These are phyloP conservation scores for Xylaria sp. DNA, from an alignment of 495 filamentous ascomycete species.

Conservation along the genomic window DNA sequence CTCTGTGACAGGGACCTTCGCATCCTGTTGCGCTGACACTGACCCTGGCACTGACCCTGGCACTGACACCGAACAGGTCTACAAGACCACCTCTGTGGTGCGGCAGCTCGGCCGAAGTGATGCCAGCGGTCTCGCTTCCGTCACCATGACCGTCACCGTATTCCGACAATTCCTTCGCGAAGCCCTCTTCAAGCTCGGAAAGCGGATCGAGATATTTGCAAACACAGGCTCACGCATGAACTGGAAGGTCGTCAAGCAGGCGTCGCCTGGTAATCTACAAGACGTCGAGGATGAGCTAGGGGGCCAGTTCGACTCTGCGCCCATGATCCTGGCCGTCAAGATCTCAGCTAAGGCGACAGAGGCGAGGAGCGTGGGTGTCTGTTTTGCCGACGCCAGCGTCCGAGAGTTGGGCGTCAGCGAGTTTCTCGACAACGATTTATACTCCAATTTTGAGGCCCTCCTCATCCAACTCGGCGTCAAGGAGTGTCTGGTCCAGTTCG, in stretches of 20 bases:
- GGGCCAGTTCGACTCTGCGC: slow-evolving; percentile 83
- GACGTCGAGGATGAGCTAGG: slow-evolving; percentile 97
- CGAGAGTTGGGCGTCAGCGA: slow-evolving; percentile 96
- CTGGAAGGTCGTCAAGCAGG: slow-evolving; percentile 91
- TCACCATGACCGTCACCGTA: slow-evolving; percentile 91
- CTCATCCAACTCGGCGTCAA: slow-evolving; percentile 96
- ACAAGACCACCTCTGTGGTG: slow-evolving; percentile 96
- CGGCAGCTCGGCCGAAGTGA: slow-evolving; percentile 85
- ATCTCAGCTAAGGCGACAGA: slow-evolving; percentile 85
- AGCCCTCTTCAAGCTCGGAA: slow-evolving; percentile 88
- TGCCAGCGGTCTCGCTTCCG: slow-evolving; percentile 83
- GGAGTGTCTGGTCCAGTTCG: slow-evolving; percentile 84
- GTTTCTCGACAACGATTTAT: slow-evolving; percentile 97
- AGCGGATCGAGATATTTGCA: slow-evolving; percentile 89
- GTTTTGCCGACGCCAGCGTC: slow-evolving; percentile 97
- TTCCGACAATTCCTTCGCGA: slow-evolving; percentile 96
- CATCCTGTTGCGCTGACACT: slow-evolving; percentile 50
- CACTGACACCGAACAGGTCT: slow-evolving; percentile 63
- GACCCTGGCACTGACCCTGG: no score
- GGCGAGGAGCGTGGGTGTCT: slow-evolving; percentile 87
- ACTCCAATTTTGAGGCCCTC: slow-evolving; percentile 96
- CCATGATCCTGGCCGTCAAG: slow-evolving; percentile 94
- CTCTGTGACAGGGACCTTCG: neutral
- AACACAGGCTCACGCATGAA: slow-evolving; percentile 75
- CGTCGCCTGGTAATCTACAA: slow-evolving; percentile 94